These are phyloP conservation scores for Misopates orontium DNA, from an alignment of 257 asterid species.

Conservation along the genomic window DNA sequence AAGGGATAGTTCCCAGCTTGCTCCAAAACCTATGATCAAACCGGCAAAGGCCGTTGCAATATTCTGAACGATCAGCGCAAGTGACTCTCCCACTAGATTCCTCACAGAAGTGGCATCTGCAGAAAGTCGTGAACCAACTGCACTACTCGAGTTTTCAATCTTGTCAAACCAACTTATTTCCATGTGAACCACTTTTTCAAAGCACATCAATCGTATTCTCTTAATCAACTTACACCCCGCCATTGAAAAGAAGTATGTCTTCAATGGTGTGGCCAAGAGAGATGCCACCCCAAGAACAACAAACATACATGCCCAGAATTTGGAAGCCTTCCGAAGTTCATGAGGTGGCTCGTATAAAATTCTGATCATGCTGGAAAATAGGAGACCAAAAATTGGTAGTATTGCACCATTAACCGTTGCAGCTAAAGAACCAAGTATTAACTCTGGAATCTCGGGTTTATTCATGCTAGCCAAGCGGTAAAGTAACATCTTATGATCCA, in stretches of 20 bases:
- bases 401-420: slow-evolving; percentile 49
- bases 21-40: slow-evolving; percentile 46
- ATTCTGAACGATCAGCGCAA: slow-evolving; percentile 56
- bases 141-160: slow-evolving; percentile 44
- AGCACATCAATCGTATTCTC: slow-evolving; percentile 58
- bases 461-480: slow-evolving; percentile 50
- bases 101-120: slow-evolving; percentile 52
- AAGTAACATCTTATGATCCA: slow-evolving; percentile 27
- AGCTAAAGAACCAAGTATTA: slow-evolving; percentile 54
- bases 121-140: slow-evolving; percentile 43
- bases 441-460: slow-evolving; percentile 43
- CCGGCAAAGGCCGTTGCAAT: slow-evolving; percentile 51
- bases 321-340: slow-evolving; percentile 44
- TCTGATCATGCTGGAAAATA: slow-evolving; percentile 42
- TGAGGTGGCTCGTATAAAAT: slow-evolving; percentile 51
- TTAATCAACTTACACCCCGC: slow-evolving; percentile 63
- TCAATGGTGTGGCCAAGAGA: slow-evolving; percentile 44
- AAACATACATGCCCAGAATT: slow-evolving; percentile 56
- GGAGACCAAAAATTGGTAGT: slow-evolving; percentile 52
- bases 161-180: slow-evolving; percentile 65
- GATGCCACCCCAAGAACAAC: slow-evolving; percentile 46
- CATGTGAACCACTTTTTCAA: slow-evolving; percentile 63
- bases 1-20: slow-evolving; percentile 56
- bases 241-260: slow-evolving; percentile 51
- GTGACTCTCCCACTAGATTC: slow-evolving; percentile 58